phyloP scores from a whole-genome alignment of 805 yeast species.

The Yarrowia divulgata region DNA sequence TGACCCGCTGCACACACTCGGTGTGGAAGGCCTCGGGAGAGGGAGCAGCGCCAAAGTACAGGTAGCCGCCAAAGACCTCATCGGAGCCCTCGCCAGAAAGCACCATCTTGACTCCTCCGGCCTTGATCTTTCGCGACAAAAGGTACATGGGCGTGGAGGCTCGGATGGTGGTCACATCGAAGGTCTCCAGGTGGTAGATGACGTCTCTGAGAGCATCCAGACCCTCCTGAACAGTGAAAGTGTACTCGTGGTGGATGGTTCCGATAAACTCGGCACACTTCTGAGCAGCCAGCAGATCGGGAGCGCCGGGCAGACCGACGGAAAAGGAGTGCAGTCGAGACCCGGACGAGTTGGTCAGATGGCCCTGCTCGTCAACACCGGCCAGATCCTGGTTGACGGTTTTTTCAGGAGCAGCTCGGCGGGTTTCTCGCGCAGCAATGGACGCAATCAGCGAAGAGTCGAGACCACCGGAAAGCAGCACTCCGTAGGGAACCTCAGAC shows the following conservation, averaged over 20 bases:
- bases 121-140: constrained; percentile 94
- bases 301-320: constrained; percentile 96
- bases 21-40: constrained; percentile 89
- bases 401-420: constrained; percentile 73
- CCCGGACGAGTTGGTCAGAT: constrained; percentile 66
- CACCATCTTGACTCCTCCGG: constrained; percentile 99
- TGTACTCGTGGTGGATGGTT: constrained; percentile 96
- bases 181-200: constrained; percentile 94
- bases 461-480: constrained; percentile 93
- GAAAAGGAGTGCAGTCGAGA: constrained; percentile 94
- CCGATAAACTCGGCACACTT: constrained; percentile 97
- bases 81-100: constrained; percentile 99
- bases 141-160: constrained; percentile 99
- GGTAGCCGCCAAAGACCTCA: constrained; percentile 98
- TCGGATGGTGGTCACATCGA: constrained; percentile 97
- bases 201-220: constrained; percentile 94
- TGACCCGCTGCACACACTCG: constrained; percentile 94
- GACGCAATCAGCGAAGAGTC: constrained; percentile 97
- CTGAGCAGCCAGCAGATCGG: constrained; percentile 94
- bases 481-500: constrained; percentile 99
- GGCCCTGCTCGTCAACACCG: constrained; percentile 91
- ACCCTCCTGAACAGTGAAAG: constrained; percentile 96
- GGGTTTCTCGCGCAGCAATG: constrained; percentile 96
- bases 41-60: constrained; percentile 97
- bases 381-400: constrained; percentile 73